Evolutionary conservation across 2,329 filamentous ascomycete species (phyloP).

Genomic region (Monilinia fructicola): DNA sequence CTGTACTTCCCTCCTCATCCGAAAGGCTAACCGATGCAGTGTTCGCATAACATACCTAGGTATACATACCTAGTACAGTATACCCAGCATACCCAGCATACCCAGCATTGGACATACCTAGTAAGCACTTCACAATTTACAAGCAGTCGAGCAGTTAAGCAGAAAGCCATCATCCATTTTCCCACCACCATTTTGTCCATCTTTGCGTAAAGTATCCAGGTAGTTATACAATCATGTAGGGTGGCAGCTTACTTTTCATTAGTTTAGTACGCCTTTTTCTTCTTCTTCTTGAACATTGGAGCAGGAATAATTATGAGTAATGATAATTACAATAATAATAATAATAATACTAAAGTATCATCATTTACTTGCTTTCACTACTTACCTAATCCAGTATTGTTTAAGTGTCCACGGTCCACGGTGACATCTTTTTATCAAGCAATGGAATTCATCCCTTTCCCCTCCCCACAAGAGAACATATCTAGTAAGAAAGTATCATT

Average conservation of each 20-base stretch:
- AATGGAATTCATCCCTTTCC: background rate
- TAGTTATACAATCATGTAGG: background rate
- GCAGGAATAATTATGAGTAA: too few relatives aligned
- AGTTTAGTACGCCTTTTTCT: background rate
- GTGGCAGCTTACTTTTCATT: constrained; percentile 17
- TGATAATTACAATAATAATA: too few relatives aligned
- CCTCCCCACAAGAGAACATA: too few relatives aligned
- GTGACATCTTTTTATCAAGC: constrained; percentile 3
- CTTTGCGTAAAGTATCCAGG: background rate
- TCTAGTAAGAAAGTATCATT: background rate
- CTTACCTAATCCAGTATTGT: too few relatives aligned
- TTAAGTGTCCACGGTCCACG: too few relatives aligned
- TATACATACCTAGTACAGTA: background rate
- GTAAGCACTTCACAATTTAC: background rate
- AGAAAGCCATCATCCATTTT: constrained; percentile 8
- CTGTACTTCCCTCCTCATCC: too few relatives aligned
- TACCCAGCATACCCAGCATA: too few relatives aligned
- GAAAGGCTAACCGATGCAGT: too few relatives aligned
- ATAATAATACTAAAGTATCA: too few relatives aligned
- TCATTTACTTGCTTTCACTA: background rate
- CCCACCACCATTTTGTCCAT: background rate
- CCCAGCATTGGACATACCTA: background rate
- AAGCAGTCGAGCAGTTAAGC: background rate
- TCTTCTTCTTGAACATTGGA: too few relatives aligned
- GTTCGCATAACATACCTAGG: too few relatives aligned